Evolutionary conservation across 768 basidiomycete species (phyloP).

Genomic region (Podaxis mareebaensis): DNA sequence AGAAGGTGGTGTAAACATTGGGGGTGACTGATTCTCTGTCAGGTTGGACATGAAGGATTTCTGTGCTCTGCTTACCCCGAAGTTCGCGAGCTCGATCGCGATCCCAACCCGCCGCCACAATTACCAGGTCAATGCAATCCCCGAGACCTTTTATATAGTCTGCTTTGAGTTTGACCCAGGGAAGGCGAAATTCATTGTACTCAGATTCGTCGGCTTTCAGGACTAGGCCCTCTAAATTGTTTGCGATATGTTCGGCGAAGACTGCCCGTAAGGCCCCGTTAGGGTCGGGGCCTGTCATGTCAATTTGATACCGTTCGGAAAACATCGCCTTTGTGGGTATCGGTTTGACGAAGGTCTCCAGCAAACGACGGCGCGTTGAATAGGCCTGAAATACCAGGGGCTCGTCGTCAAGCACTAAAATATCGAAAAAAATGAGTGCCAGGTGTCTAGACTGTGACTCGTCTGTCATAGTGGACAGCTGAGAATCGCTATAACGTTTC

Average conservation of each 20-base stretch:
- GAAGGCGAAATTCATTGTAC: slow-evolving; percentile 64
- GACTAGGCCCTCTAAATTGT: slow-evolving; percentile 69
- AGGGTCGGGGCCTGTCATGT: slow-evolving; percentile 29
- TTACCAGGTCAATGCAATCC: slow-evolving; percentile 75
- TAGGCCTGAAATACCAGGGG: slow-evolving; percentile 62
- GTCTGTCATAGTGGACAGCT: slow-evolving; percentile 31
- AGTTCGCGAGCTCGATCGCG: slow-evolving; percentile 76
- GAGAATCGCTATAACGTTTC: slow-evolving; percentile 24
- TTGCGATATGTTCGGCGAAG: slow-evolving; percentile 53
- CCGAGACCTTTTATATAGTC: slow-evolving; percentile 89
- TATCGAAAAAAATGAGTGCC: slow-evolving; percentile 85
- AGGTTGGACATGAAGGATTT: background rate
- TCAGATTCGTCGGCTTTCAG: slow-evolving; percentile 70
- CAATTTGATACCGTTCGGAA: slow-evolving; percentile 53
- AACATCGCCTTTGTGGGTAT: slow-evolving; percentile 67
- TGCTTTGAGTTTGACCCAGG: slow-evolving; percentile 88
- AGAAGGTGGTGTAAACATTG: slow-evolving; percentile 75
- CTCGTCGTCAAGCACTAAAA: slow-evolving; percentile 66
- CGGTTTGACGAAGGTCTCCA: slow-evolving; percentile 56
- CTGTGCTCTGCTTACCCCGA: slow-evolving; percentile 48
- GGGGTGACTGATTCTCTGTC: slow-evolving; percentile 55
- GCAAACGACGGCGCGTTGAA: slow-evolving; percentile 51
- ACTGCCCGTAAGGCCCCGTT: slow-evolving; percentile 34
- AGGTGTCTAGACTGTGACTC: slow-evolving; percentile 52
- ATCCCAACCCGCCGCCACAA: slow-evolving; percentile 82